Base-by-base conservation (phyloP, 208 protist species). In the Crithidia thermophila region DNA sequence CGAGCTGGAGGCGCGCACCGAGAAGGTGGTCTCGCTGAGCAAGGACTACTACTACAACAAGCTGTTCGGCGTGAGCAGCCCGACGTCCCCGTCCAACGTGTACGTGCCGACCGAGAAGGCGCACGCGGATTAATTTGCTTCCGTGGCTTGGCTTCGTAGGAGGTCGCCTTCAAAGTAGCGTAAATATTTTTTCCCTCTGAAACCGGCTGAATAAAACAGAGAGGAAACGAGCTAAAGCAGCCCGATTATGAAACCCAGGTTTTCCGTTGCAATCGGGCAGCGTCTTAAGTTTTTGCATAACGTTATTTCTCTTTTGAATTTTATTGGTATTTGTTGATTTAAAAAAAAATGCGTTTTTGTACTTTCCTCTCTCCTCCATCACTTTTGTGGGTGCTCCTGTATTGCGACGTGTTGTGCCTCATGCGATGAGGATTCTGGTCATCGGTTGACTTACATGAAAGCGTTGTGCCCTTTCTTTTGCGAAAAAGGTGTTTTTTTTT, bases 21-120 rank as follows among this genome's bases (percentile, higher is more conserved):
- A 87, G 39, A 72, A 47, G 20, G 61, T 39, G 23, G 45, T 57
- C 7, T 63, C 75, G 23, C 56, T 79, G 1, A 67, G 75, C 43
- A 60, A 68, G 14, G 75, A 88, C 50, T 95, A 91, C 64, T 95
- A 88, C 63, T 90, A 84, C 63, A 58, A 92, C 36, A 88, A 89
- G 56, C 61, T 95, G 16, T 95, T 95, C 63, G 90, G 88, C 36
- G 65, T 40, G 11, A 53, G 50, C 18, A 73, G 52, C 27, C 42
- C 78, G 3, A 65, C 57, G 21, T 37, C 45, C 2, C 51, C 55
- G 6, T 28, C 50, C n/a, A 52, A 25, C 28, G 63, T 65, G n/a
- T 60, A 72, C 42, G 49, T 71, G 47, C 50, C 45, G 1, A 30
- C 40, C 16, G 39, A 51, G 0, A 69, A 42, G 45, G 11, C 36